Conservation (phyloP, 2,329 filamentous ascomycete genomes). For the Zymoseptoria pseudotritici region DNA sequence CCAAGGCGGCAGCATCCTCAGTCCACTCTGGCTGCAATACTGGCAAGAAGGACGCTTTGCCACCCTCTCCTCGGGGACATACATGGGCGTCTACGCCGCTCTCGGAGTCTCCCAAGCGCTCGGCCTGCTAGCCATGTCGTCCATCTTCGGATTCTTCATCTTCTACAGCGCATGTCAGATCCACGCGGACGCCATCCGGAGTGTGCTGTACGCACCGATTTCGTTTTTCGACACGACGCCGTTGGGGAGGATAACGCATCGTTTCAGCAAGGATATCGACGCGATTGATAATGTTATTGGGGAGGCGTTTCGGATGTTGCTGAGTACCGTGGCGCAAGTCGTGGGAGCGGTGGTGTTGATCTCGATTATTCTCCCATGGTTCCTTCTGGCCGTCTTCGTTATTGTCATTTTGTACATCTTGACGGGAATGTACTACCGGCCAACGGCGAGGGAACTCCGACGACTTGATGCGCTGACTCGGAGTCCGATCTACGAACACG, state of each 20-base stretch:
- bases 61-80: constrained; percentile 31
- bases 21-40: background rate
- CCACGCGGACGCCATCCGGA: constrained; percentile 65
- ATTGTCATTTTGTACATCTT: background rate
- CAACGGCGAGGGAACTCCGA: constrained; percentile 1
- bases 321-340: background rate
- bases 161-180: constrained; percentile 55
- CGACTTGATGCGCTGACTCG: constrained; percentile 3
- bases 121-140: constrained; percentile 61
- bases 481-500: constrained; percentile 2
- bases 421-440: background rate
- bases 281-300: constrained; percentile 53
- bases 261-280: constrained; percentile 92
- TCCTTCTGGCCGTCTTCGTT: constrained; percentile 1
- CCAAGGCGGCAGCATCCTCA: constrained; percentile 1
- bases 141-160: background rate
- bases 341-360: constrained; percentile 1
- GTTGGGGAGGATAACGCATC: constrained; percentile 86
- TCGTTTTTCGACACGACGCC: constrained; percentile 93
- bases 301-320: constrained; percentile 39
- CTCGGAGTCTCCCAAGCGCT: constrained; percentile 66
- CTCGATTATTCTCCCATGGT: background rate
- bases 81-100: constrained; percentile 67
- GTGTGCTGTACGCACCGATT: constrained; percentile 80
- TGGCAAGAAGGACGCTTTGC: background rate